phyloP scores from a whole-genome alignment of 257 asterid genomes.

The Salvia miltiorrhiza region DNA sequence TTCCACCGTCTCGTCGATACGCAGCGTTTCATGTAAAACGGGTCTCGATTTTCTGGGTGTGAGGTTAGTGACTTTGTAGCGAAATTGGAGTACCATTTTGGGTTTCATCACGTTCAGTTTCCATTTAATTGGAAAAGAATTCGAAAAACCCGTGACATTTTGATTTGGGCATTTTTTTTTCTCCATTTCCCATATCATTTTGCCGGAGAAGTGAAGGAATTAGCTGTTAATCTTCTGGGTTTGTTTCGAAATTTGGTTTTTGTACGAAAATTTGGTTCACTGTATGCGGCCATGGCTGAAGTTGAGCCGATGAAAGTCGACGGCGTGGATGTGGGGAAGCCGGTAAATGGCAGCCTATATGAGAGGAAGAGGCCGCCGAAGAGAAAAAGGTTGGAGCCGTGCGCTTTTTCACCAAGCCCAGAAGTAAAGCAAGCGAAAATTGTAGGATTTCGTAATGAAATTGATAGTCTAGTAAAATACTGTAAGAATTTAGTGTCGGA shows the following conservation, averaged over 20 bases:
- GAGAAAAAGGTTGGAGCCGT: slow-evolving; percentile 33
- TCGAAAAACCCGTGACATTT: neutral
- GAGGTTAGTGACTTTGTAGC: neutral
- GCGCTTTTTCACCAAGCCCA: slow-evolving; percentile 1
- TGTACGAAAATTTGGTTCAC: neutral
- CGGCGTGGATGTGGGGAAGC: slow-evolving; percentile 14
- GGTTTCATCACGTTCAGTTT: neutral
- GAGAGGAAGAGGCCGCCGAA: slow-evolving; percentile 30
- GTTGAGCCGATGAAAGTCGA: slow-evolving; percentile 26
- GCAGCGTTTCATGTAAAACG: neutral
- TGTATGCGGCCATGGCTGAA: slow-evolving; percentile 33
- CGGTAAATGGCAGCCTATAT: neutral
- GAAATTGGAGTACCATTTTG: neutral
- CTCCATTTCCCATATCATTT: neutral
- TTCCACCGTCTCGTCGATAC: neutral
- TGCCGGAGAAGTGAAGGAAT: neutral
- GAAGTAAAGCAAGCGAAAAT: slow-evolving; percentile 54
- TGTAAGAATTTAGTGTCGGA: slow-evolving; percentile 34
- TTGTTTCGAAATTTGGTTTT: neutral
- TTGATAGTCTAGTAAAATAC: slow-evolving; percentile 45
- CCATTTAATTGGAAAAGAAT: neutral
- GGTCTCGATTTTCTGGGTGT: neutral
- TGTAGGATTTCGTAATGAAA: slow-evolving; percentile 39
- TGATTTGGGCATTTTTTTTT: neutral
- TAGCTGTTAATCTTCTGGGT: neutral